phyloP scores from a whole-genome alignment of 495 filamentous ascomycete species.

The Cudoniella acicularis region DNA sequence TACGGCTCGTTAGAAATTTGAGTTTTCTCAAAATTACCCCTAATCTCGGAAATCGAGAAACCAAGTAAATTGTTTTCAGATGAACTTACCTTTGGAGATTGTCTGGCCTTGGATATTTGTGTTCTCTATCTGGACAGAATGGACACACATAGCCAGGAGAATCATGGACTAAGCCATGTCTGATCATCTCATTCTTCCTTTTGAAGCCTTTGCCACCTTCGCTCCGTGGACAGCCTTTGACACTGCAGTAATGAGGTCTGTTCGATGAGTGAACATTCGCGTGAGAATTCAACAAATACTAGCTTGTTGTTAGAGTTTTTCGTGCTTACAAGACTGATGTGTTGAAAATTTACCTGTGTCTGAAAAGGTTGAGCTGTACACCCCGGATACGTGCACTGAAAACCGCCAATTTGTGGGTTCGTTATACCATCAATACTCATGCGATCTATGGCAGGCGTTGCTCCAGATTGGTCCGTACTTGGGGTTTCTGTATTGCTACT shows the following conservation, averaged over 20 bases:
- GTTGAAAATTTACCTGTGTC: slow-evolving; percentile 56
- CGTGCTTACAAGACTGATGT: not conserved
- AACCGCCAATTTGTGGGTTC: slow-evolving; percentile 36
- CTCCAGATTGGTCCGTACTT: slow-evolving; percentile 25
- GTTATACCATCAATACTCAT: slow-evolving; percentile 50
- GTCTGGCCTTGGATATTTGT: slow-evolving; percentile 94
- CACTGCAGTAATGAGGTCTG: slow-evolving; percentile 87
- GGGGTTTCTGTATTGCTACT: slow-evolving; percentile 26
- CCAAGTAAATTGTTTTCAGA: not conserved
- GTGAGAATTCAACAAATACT: slow-evolving; percentile 75
- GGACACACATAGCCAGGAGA: slow-evolving; percentile 97
- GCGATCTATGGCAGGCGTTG: slow-evolving; percentile 33
- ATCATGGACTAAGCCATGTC: slow-evolving; percentile 91
- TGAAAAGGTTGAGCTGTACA: slow-evolving; percentile 87
- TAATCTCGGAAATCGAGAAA: not conserved
- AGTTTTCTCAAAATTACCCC: not conserved
- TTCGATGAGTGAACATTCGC: slow-evolving; percentile 92
- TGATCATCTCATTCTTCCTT: slow-evolving; percentile 98
- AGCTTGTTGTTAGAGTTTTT: slow-evolving; percentile 2
- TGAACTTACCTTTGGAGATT: slow-evolving; percentile 82
- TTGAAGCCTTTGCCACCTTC: slow-evolving; percentile 94
- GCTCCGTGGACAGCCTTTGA: slow-evolving; percentile 71
- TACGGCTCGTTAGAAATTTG: slow-evolving; percentile 64
- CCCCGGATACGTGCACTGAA: slow-evolving; percentile 59
- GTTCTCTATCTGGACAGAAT: slow-evolving; percentile 92